Percentiles rank a stretch among this genome's conserved stretches.
These are phyloP conservation scores for Phytophthora agathidicida DNA, from an alignment of 352 stramenopile species.

Conservation along the genomic window DNA sequence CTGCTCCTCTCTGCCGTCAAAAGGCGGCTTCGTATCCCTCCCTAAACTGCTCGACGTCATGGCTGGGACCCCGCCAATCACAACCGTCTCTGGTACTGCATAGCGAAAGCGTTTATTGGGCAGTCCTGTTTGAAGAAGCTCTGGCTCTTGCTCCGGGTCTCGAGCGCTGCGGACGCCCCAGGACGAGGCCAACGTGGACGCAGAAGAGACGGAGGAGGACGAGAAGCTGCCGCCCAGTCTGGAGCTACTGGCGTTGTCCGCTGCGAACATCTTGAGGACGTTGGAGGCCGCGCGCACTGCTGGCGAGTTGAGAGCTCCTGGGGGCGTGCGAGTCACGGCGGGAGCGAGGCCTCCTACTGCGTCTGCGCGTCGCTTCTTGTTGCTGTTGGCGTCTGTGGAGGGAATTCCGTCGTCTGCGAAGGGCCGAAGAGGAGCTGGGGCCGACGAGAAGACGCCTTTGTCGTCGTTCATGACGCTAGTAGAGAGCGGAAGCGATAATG, in stretches of 20 bases:
- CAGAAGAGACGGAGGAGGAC: conserved; percentile 25
- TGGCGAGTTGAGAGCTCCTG: conserved; percentile 12
- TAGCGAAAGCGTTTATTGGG: conserved; percentile 37
- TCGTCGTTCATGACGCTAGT: conserved; percentile 28
- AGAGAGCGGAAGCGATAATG: conserved; percentile 25
- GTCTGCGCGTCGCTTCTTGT: conserved; percentile 35
- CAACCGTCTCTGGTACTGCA: conserved; percentile 5
- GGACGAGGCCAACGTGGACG: conserved; percentile 31
- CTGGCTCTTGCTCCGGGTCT: conserved; percentile 45
- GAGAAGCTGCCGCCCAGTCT: conserved; percentile 22
- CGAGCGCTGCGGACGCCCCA: conserved; percentile 24
- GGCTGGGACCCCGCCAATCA: background rate
- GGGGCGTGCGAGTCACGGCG: conserved; percentile 14
- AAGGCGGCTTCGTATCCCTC: conserved; percentile 6
- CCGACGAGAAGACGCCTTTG: conserved; percentile 9
- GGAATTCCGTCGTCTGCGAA: conserved; percentile 18
- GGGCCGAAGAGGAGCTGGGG: conserved; percentile 22
- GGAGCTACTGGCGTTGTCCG: background rate
- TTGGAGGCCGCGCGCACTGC: conserved; percentile 8
- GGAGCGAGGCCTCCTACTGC: conserved; percentile 22
- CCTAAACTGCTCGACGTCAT: conserved; percentile 21
- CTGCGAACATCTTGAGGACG: conserved; percentile 35
- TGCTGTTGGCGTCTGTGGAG: conserved; percentile 3
- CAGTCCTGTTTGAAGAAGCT: conserved; percentile 17
- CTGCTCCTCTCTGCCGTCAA: conserved; percentile 25